A percentile compares a stretch with the other conserved stretches of the same genome.
phyloP scores from a whole-genome alignment of 1,284 basidiomycete species.

The Polyporus tsugae region DNA sequence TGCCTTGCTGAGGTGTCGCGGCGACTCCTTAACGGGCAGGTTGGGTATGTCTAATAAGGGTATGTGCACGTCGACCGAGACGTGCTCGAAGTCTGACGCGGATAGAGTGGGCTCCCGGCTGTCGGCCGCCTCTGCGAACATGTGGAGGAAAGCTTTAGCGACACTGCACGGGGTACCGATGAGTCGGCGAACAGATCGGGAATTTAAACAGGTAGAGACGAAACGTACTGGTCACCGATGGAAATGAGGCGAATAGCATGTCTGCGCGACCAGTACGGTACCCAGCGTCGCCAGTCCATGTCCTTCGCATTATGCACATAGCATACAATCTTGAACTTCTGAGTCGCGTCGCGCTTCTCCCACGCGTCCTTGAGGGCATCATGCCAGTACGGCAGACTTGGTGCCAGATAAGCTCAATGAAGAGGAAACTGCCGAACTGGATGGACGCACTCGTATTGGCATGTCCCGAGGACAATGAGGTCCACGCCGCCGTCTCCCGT shows the following conservation, averaged over 20 bases:
- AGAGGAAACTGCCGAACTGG: neutral
- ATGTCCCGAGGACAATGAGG: constrained; percentile 47
- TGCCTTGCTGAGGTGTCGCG: constrained; percentile 42
- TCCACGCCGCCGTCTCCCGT: constrained; percentile 40
- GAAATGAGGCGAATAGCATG: constrained; percentile 47
- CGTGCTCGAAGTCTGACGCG: constrained; percentile 45
- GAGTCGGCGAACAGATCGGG: neutral
- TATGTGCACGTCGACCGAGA: constrained; percentile 47
- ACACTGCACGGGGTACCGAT: constrained; percentile 38
- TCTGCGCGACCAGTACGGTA: constrained; percentile 46
- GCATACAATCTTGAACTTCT: constrained; percentile 49
- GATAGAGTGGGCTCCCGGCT: constrained; percentile 40
- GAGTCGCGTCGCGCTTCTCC: constrained; percentile 42
- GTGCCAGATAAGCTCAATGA: neutral
- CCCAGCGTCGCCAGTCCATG: constrained; percentile 42
- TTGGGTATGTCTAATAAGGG: constrained; percentile 45
- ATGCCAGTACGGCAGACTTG: constrained; percentile 35
- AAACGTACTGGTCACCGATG: constrained; percentile 46
- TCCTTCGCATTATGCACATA: constrained; percentile 47
- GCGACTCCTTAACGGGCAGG: constrained; percentile 32
- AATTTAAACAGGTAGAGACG: neutral
- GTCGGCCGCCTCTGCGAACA: constrained; percentile 44
- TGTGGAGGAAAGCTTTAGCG: constrained; percentile 40
- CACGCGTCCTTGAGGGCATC: constrained; percentile 46
- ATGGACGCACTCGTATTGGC: constrained; percentile 45